These are phyloP conservation scores for Acacia concinna DNA, from an alignment of 331 rosid species.

Conservation along the genomic window DNA sequence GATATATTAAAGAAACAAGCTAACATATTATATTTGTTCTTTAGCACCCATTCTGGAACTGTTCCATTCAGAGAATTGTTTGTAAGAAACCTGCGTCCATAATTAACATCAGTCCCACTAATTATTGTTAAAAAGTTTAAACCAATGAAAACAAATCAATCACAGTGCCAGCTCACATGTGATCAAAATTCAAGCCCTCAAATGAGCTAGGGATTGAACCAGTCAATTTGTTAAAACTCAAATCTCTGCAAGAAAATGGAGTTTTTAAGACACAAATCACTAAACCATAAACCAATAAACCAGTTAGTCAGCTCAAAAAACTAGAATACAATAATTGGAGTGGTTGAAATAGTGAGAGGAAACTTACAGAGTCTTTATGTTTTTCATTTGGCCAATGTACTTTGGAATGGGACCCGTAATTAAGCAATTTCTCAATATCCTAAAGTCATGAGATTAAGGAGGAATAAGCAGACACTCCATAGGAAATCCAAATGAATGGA, in stretches of 20 bases:
- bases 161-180: conserved; percentile 41
- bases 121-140: not conserved
- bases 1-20: conserved; percentile 31
- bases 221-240: conserved; percentile 66
- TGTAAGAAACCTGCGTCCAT: conserved; percentile 63
- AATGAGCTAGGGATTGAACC: conserved; percentile 52
- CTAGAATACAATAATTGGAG: too few species aligned
- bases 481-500: conserved; percentile 9
- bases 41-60: conserved; percentile 51
- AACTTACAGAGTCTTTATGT: conserved; percentile 55
- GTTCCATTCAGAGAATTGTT: conserved; percentile 60
- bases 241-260: conserved; percentile 45
- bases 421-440: conserved; percentile 73
- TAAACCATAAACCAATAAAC: too few species aligned
- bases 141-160: too few species aligned
- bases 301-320: too few species aligned
- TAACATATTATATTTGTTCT: conserved; percentile 34
- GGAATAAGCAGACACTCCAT: conserved; percentile 6
- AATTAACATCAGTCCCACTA: not conserved
- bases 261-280: too few species aligned
- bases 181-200: conserved; percentile 11
- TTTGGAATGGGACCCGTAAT: conserved; percentile 50
- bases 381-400: conserved; percentile 34
- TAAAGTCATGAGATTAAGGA: conserved; percentile 32
- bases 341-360: too few species aligned